These are phyloP conservation scores for Epichloe gansuensis DNA, from an alignment of 2,329 filamentous ascomycete species.

Conservation along the genomic window DNA sequence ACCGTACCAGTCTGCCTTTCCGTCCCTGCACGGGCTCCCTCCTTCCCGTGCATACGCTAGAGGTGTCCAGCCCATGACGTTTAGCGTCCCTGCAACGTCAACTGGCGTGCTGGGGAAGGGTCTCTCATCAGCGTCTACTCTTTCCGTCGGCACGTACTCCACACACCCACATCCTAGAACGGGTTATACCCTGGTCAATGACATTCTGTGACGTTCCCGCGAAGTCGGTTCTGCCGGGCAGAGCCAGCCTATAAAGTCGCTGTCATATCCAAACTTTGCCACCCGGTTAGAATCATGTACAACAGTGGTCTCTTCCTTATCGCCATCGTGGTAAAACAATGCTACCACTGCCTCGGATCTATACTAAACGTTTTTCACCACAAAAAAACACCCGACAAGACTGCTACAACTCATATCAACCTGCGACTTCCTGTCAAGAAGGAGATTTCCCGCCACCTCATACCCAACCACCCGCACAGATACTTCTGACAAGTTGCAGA, in stretches of 20 bases:
- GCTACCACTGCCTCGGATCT: background rate
- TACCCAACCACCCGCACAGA: background rate
- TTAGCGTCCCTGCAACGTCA: background rate
- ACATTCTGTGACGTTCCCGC: conserved; percentile 7
- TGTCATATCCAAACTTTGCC: conserved; percentile 4
- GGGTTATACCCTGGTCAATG: conserved; percentile 5
- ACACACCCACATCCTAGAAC: no score
- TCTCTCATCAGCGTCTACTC: background rate
- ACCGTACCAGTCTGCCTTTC: background rate
- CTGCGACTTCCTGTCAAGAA: background rate
- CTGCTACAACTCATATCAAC: background rate
- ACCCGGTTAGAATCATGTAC: background rate
- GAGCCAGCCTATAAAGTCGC: conserved; percentile 5
- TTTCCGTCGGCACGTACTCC: background rate
- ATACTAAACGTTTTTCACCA: background rate
- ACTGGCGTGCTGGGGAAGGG: background rate
- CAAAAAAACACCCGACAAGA: background rate
- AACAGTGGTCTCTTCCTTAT: background rate
- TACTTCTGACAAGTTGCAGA: background rate
- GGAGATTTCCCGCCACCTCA: background rate
- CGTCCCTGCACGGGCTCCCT: background rate
- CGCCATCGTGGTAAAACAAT: background rate
- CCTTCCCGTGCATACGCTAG: background rate
- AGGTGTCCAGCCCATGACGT: background rate
- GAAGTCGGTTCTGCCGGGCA: conserved; percentile 5